These are phyloP conservation scores for Francoa sonchifolia DNA, from an alignment of 441 rosid genomes.

Conservation along the genomic window DNA sequence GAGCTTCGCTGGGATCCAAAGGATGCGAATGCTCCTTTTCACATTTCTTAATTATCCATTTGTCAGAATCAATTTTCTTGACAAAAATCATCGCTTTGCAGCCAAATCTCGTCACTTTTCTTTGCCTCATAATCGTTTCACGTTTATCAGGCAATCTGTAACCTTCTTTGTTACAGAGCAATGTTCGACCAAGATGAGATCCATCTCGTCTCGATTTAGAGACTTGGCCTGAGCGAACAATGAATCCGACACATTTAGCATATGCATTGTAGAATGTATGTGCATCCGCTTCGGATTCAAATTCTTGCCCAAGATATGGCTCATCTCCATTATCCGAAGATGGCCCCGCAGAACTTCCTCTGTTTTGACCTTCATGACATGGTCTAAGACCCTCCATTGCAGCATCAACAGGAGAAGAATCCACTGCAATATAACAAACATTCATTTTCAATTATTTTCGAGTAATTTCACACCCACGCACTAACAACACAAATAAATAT, in stretches of 20 bases:
- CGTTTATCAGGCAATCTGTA: slow-evolving; percentile 84
- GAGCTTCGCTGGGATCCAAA: slow-evolving; percentile 70
- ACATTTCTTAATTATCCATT: slow-evolving; percentile 87
- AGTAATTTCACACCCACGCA: too few species aligned
- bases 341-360: too few species aligned
- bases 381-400: too few species aligned
- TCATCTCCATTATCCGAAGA: slow-evolving; percentile 47
- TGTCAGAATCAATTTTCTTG: slow-evolving; percentile 76
- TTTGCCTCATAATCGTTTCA: slow-evolving; percentile 84
- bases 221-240: slow-evolving; percentile 89
- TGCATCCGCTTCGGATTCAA: slow-evolving; percentile 85
- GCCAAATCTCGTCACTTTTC: slow-evolving; percentile 93
- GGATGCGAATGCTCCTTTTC: slow-evolving; percentile 87
- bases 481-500: too few species aligned
- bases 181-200: slow-evolving; percentile 84
- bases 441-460: too few species aligned
- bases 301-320: slow-evolving; percentile 81
- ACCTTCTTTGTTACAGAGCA: slow-evolving; percentile 95
- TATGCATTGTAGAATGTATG: slow-evolving; percentile 86
- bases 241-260: slow-evolving; percentile 73
- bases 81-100: slow-evolving; percentile 97
- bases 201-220: slow-evolving; percentile 94
- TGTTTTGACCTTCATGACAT: too few species aligned
- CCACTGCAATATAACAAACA: too few species aligned
- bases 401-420: too few species aligned